Percentiles rank a stretch among this genome's conserved stretches.
Evolutionary conservation across 2,329 filamentous ascomycete genomes (phyloP).

Genomic region (Plectosphaerella sp.): DNA sequence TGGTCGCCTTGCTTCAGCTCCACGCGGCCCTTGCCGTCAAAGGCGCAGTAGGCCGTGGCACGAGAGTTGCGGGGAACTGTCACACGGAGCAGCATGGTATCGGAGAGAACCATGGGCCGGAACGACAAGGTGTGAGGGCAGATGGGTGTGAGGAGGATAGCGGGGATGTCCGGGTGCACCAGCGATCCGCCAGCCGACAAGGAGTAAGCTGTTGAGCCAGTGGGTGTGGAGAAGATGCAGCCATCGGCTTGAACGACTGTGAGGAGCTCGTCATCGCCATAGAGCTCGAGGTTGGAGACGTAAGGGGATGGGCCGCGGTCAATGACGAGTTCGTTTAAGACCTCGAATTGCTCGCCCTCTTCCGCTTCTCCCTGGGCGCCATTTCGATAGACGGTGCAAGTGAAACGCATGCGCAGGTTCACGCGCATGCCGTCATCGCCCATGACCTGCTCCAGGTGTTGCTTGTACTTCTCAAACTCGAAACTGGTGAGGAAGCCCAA

Average conservation of each 20-base stretch:
- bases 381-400: conserved; percentile 89
- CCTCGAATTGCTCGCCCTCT: conserved; percentile 94
- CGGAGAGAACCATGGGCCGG: conserved; percentile 94
- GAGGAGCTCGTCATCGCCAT: conserved; percentile 89
- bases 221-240: conserved; percentile 96
- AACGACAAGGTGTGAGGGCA: conserved; percentile 97
- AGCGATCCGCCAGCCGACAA: conserved; percentile 92
- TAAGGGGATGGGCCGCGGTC: conserved; percentile 95
- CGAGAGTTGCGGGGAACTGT: conserved; percentile 80
- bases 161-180: conserved; percentile 94
- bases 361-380: conserved; percentile 59
- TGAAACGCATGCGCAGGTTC: conserved; percentile 97
- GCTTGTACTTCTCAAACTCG: conserved; percentile 81
- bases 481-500: conserved; percentile 88
- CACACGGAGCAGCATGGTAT: conserved; percentile 88
- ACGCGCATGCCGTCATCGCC: conserved; percentile 94
- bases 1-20: conserved; percentile 91
- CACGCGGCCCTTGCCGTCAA: conserved; percentile 93
- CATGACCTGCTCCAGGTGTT: conserved; percentile 85
- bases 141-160: conserved; percentile 93
- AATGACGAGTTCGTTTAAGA: conserved; percentile 97
- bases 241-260: conserved; percentile 96
- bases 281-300: conserved; percentile 93
- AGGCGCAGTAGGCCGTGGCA: conserved; percentile 92
- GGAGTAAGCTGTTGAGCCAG: conserved; percentile 91